These are phyloP conservation scores for Phlyctochytrium planicorne DNA, from an alignment of 192 early-diverging fungal species.

Conservation along the genomic window DNA sequence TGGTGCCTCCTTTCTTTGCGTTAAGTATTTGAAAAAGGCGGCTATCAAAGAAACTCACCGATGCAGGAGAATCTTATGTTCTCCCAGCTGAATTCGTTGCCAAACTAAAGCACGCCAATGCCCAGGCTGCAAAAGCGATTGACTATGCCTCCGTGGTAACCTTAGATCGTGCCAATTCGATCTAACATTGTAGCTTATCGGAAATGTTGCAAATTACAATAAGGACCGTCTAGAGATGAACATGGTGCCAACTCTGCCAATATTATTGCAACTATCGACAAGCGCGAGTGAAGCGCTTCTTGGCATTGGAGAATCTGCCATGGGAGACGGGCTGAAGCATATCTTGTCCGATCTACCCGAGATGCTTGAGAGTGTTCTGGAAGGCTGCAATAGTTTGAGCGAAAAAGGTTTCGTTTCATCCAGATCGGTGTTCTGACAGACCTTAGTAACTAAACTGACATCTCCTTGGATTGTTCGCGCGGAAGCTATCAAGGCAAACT, in stretches of 20 bases:
- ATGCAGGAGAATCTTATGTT: too few relatives aligned
- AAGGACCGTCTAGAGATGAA: slow-evolving; percentile 46
- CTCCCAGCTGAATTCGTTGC: too few relatives aligned
- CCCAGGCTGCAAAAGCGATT: slow-evolving; percentile 9
- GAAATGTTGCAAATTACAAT: slow-evolving; percentile 39
- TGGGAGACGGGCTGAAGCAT: slow-evolving; percentile 61
- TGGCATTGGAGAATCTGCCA: slow-evolving; percentile 53
- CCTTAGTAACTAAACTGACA: neutral
- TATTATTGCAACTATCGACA: slow-evolving; percentile 56
- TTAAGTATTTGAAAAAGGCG: too few relatives aligned
- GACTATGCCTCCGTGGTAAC: neutral
- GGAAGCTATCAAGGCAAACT: slow-evolving; percentile 75
- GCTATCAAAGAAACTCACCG: too few relatives aligned
- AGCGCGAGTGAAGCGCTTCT: slow-evolving; percentile 59
- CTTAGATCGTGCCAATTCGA: slow-evolving; percentile 7
- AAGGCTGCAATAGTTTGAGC: slow-evolving; percentile 43
- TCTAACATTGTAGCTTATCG: slow-evolving; percentile 17
- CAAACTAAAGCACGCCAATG: too few relatives aligned
- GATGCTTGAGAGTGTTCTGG: too few relatives aligned
- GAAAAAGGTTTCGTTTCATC: slow-evolving; percentile 54
- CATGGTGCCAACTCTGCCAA: slow-evolving; percentile 34
- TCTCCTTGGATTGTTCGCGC: slow-evolving; percentile 82
- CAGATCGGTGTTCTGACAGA: slow-evolving; percentile 35
- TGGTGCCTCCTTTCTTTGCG: too few relatives aligned
- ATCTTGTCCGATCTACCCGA: slow-evolving; percentile 51